A percentile compares a stretch with the other conserved stretches of the same genome.
These are phyloP conservation scores for Otatea glauca DNA, from an alignment of 176 grass and related monocot species.

Conservation along the genomic window DNA sequence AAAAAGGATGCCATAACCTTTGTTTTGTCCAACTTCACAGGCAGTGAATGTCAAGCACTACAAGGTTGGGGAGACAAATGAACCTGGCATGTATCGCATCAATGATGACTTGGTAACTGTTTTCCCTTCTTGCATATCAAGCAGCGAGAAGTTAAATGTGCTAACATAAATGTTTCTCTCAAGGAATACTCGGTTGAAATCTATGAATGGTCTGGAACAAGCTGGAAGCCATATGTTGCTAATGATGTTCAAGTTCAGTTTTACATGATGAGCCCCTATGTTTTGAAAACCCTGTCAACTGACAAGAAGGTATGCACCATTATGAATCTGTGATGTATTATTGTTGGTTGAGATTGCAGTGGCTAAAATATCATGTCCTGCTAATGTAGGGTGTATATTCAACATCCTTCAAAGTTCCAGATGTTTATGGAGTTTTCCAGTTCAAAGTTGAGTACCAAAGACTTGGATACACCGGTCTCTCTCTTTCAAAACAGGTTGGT, in stretches of 20 bases:
- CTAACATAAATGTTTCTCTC: constrained; percentile 45
- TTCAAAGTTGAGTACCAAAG: constrained; percentile 95
- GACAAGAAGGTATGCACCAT: constrained; percentile 62
- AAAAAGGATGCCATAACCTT: constrained; percentile 9
- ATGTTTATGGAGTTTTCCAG: constrained; percentile 99
- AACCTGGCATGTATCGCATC: constrained; percentile 90
- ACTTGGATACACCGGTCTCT: constrained; percentile 89
- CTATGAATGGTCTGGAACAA: constrained; percentile 98
- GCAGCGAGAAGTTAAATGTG: constrained; percentile 12
- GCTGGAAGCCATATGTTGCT: constrained; percentile 92
- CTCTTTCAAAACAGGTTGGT: constrained; percentile 91
- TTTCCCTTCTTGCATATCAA: constrained; percentile 37
- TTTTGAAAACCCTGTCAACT: constrained; percentile 80
- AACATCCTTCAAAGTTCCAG: constrained; percentile 94
- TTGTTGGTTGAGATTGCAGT: constrained; percentile 33
- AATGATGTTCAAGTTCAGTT: constrained; percentile 99
- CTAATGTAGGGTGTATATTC: constrained; percentile 72
- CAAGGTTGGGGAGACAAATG: constrained; percentile 84
- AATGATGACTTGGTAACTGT: constrained; percentile 97
- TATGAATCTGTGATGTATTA: constrained; percentile 19
- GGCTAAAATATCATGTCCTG: constrained; percentile 33
- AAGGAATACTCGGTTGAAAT: constrained; percentile 99
- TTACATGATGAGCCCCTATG: constrained; percentile 99
- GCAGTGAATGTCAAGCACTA: constrained; percentile 82
- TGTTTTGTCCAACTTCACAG: constrained; percentile 40